Conservation (phyloP, 257 asterid species). For the Solanum infundibuliforme region DNA sequence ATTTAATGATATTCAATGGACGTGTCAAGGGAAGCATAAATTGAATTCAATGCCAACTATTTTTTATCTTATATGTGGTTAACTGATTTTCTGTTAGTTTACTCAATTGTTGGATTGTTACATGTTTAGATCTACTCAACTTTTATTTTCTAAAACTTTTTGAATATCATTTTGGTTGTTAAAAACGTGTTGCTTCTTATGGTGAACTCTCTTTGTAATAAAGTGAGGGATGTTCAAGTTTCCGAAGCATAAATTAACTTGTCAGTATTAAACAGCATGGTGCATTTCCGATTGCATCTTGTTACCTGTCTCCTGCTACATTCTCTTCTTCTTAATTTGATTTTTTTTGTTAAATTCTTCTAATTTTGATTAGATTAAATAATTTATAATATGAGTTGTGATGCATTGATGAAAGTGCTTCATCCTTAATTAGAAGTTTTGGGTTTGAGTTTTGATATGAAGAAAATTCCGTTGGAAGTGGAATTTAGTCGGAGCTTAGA, state of each 20-base stretch:
- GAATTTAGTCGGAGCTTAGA: too few species aligned
- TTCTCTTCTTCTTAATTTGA: not conserved
- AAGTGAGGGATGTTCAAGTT: conserved; percentile 1
- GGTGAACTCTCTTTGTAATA: not conserved
- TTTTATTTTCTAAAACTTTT: not conserved
- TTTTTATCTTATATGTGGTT: not conserved
- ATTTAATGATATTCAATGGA: not conserved
- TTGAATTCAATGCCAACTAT: not conserved
- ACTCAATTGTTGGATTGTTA: not conserved
- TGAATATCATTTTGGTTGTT: too few species aligned
- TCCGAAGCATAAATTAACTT: conserved; percentile 5
- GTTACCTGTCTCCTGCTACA: conserved; percentile 10
- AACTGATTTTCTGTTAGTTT: not conserved
- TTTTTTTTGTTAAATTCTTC: too few species aligned
- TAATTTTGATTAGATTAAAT: too few species aligned
- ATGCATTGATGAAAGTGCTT: too few species aligned
- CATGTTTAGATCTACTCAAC: not conserved
- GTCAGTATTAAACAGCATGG: not conserved
- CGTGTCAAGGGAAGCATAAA: conserved; percentile 10
- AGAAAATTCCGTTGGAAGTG: too few species aligned
- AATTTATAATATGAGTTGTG: too few species aligned
- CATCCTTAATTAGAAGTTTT: too few species aligned
- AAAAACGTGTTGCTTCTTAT: not conserved
- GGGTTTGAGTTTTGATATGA: too few species aligned
- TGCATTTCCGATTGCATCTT: not conserved